Base-by-base conservation (phyloP, 129 eudicot species). In the Lactuca saligna region DNA sequence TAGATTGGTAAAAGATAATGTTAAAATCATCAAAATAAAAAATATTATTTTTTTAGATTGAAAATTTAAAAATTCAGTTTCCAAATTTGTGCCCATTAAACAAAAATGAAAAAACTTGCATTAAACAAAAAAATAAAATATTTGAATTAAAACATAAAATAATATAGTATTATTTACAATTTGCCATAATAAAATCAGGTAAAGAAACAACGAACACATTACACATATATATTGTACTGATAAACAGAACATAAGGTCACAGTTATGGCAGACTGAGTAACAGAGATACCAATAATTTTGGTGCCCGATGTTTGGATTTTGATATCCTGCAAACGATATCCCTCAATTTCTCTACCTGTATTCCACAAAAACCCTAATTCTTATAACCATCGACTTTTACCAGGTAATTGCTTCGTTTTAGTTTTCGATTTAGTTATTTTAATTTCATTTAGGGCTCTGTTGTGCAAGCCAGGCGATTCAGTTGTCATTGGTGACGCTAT, bases 211-310 rank as follows among this genome's bases (percentile, higher is more conserved):
- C 29, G 29, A 25, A 25, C 29, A 25, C 25, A 20, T 20, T 20
- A 20, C 25, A 20, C 2, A 25, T 25, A 25, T 25, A 25, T 25
- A 25, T 25, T 46, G 51, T 46, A 46, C 51, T 46, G 51, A 4
- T 46, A 46, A 46, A 71, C 61, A 72, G 15, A 61, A 35, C 61
- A 60, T 71, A 72, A 35, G 76, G 76, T 71, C 68, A 60, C 68
- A 61, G 29, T 25, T 25, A 57, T 38, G 74, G 46, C 66, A 58
- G 75, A 71, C 59, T 59, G 75, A 50, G 7, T 34, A 60, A 71
- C 59, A 44, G 75, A 50, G 7, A 46, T 46, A 59, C 49, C 51
- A 70, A 69, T 5, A 55, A 37, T 35, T 37, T 33, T 12, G 54
- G 56, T 57, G 13, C 14, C 39, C 44, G 65, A n/a, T 29, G 74